Evolutionary conservation across 495 filamentous ascomycete species (phyloP).

Genomic region (Penicillium taxi): DNA sequence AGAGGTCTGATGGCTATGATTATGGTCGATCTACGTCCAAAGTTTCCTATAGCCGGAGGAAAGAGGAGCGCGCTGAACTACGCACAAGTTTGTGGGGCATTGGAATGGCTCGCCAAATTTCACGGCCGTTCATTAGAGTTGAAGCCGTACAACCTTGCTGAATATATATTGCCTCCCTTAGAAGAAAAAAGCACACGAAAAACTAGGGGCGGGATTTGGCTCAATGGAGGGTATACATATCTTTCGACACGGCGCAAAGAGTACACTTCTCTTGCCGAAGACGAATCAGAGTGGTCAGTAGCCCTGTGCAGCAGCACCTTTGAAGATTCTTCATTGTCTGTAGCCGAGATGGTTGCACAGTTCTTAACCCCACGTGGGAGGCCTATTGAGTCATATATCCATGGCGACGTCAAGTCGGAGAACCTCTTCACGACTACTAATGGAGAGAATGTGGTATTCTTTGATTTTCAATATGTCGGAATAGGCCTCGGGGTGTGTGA

Average conservation of each 20-base stretch:
- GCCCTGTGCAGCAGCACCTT: slow-evolving; percentile 11
- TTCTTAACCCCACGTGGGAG: slow-evolving; percentile 24
- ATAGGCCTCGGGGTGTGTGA: slow-evolving; percentile 34
- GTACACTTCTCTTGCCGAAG: slow-evolving; percentile 22
- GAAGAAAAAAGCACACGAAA: slow-evolving; percentile 14
- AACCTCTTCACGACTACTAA: slow-evolving; percentile 32
- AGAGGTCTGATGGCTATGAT: slow-evolving; percentile 27
- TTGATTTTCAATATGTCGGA: slow-evolving; percentile 36
- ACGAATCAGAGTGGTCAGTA: slow-evolving; percentile 29
- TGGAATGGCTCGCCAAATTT: slow-evolving; percentile 30
- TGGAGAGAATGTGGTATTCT: slow-evolving; percentile 30
- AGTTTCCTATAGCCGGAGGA: slow-evolving; percentile 22
- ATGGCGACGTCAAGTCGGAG: slow-evolving; percentile 37
- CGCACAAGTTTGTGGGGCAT: slow-evolving; percentile 21
- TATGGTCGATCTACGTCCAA: slow-evolving; percentile 27
- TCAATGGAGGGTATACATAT: slow-evolving; percentile 37
- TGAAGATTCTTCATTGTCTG: slow-evolving; percentile 11
- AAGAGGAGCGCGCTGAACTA: slow-evolving; percentile 20
- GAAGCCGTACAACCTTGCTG: slow-evolving; percentile 12
- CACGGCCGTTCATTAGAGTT: slow-evolving; percentile 17
- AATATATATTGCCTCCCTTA: slow-evolving; percentile 25
- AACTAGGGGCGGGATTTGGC: slow-evolving; percentile 18
- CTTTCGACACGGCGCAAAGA: slow-evolving; percentile 31
- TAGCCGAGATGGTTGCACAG: slow-evolving; percentile 27
- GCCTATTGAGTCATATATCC: slow-evolving; percentile 28